Base-by-base conservation (phyloP, 768 basidiomycete species). In the Podaxis mareebaensis region DNA sequence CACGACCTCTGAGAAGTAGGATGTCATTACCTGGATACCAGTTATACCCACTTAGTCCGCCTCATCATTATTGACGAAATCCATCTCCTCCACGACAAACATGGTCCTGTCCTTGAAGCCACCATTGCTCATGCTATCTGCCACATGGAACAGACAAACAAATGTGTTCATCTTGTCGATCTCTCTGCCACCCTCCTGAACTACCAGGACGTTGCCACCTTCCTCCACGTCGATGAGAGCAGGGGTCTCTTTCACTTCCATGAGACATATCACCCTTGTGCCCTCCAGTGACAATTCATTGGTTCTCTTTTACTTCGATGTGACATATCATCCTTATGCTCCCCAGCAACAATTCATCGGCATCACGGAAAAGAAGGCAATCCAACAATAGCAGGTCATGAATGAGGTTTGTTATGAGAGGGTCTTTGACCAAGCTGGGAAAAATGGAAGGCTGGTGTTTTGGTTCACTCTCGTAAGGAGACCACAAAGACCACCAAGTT, bases 351-450 rank as follows among this genome's bases (percentile, higher is more conserved):
- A 97, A 71, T 98, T 99, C 76, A 88, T 99, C 64, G 97, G 97
- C 44, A 88, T 99, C 62, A 97, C 96, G 0, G 97, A 99, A 81
- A 99, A 98, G 84, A 99, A 97, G 75, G 97, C 96, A 0, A 98
- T 99, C 83, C 98, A 96, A 75, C 89, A 97, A 4, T 95, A 96
- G 71, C 96, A 98, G 73, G 88, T 98, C 65, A 96, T 93, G 84
- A 99, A 99, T 75, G 96, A 99, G 72, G 95, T 99, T 20, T 96
- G 96, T 76, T 99, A 99, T 79, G 96, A 99, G 75, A 99, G 78
- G 22, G 91, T 97, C 2, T 85, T 99, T 24, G 95, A 98, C 67
- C 94, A 99, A 69, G 86, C 81, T 0, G 81, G 82, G 11, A 94
- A 93, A 79, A 93, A 96, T 64, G 95, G 96, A 73, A 92, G 92